These are phyloP conservation scores for Herpotrichia juniperi DNA, from an alignment of 2,329 filamentous ascomycete genomes.

Conservation along the genomic window DNA sequence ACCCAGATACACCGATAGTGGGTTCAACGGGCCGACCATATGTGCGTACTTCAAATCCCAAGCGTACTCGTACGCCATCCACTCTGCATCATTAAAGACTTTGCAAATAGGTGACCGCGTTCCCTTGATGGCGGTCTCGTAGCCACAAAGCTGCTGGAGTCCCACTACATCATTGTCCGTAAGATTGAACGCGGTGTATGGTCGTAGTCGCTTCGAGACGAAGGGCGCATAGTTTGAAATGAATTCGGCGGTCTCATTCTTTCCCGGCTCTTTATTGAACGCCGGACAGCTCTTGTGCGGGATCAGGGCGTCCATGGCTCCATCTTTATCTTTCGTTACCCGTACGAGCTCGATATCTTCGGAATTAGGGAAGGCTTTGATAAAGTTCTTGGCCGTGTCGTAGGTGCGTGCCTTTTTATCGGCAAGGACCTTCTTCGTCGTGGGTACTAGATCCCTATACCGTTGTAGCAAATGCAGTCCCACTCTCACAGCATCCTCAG, in stretches of 20 bases:
- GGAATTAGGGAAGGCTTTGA: conserved; percentile 34
- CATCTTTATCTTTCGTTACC: conserved; percentile 35
- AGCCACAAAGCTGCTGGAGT: conserved; percentile 69
- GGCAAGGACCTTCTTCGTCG: conserved; percentile 34
- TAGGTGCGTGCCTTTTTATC: conserved; percentile 45
- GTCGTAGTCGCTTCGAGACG: conserved; percentile 30
- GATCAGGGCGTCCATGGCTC: conserved; percentile 36
- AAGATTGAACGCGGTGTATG: conserved; percentile 60
- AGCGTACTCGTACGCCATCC: conserved; percentile 68
- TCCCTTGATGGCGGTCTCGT: conserved; percentile 67
- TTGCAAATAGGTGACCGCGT: conserved; percentile 62
- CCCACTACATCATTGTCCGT: conserved; percentile 66
- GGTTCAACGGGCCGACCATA: conserved; percentile 68
- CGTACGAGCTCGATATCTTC: conserved; percentile 39
- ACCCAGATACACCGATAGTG: conserved; percentile 62
- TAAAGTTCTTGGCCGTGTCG: conserved; percentile 40
- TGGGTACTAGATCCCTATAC: conserved; percentile 57
- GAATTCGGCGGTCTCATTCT: conserved; percentile 34
- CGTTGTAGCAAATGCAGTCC: conserved; percentile 65
- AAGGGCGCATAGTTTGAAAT: conserved; percentile 33
- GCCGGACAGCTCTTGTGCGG: conserved; percentile 42
- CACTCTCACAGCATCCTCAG: conserved; percentile 61
- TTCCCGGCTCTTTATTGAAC: conserved; percentile 40
- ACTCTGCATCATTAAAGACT: conserved; percentile 66
- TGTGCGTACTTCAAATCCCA: conserved; percentile 64